Base-by-base conservation (phyloP, 495 filamentous ascomycete genomes). In the Trichoderma erinaceum region DNA sequence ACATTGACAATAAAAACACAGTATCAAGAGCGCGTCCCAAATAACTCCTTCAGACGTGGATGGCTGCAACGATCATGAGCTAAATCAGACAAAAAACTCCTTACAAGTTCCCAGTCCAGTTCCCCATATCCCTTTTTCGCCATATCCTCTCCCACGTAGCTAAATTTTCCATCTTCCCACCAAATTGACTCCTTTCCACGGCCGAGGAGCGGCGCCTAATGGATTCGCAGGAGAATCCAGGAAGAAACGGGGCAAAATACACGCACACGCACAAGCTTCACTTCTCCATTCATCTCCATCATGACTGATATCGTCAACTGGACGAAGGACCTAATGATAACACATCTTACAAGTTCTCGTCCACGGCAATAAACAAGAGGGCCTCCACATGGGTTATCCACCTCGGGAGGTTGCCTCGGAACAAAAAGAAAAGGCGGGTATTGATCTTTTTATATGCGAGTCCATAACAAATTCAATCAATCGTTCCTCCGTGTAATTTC, bases 391-490 rank as follows among this genome's bases (percentile, higher is more conserved):
- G 15, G 56, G 27, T 32, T 3, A 32, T 61, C 27, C 23, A 18
- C 27, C 23, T 10, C 1, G 25, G 25, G 18, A n/a, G 56, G 25
- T 18, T 32, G 25, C 56, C 56, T 61, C 56, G 56, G 56, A 32
- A 25, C 29, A 61, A 61, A 61, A 61, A n/a, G 13, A 38, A 38
- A 38, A 38, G 35, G 35, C 35, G 56, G 56, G 56, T 61, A 61
- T 61, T 61, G 56, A 61, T 32, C 23, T 61, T 32, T 61, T 29
- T 61, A 61, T 61, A 61, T 61, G 56, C 56, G 56, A 61, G 56
- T 21, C 56, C 56, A 61, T 61, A 56, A 52, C 23, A 67, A 27
- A 41, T 46, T 48, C 65, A 67, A 18, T 67, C 65, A 48, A 67
- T 52, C 44, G 52, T 44, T 66, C 56, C 56, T 29, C 56, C 56